Evolutionary conservation across 352 stramenopile species (phyloP).

Genomic region (Globisporangium cederbergense): DNA sequence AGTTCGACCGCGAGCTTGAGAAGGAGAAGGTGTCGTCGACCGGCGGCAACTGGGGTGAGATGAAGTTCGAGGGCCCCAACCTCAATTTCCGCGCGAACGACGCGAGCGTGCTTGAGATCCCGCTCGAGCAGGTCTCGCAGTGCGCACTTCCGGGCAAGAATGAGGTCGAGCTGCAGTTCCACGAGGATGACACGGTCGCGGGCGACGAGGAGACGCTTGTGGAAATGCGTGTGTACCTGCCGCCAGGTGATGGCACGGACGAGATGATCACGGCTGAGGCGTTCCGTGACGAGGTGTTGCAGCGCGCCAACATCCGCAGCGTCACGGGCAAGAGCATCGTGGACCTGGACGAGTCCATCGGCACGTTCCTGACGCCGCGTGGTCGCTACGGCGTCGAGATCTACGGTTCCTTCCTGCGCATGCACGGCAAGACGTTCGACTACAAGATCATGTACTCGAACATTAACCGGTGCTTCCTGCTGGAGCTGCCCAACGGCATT

Average conservation of each 20-base stretch:
- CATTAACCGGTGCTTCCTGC: conserved; percentile 97
- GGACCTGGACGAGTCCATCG: conserved; percentile 95
- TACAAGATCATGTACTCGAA: conserved; percentile 99
- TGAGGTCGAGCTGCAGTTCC: conserved; percentile 99
- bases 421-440: conserved; percentile 98
- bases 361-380: conserved; percentile 97
- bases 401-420: conserved; percentile 96
- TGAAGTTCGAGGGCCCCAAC: conserved; percentile 90
- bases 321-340: conserved; percentile 97
- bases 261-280: conserved; percentile 61
- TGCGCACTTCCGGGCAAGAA: conserved; percentile 95
- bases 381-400: conserved; percentile 98
- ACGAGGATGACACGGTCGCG: conserved; percentile 97
- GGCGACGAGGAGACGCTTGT: conserved; percentile 92
- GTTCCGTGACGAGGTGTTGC: conserved; percentile 84
- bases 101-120: conserved; percentile 72
- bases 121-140: conserved; percentile 74
- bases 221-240: conserved; percentile 96
- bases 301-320: conserved; percentile 84
- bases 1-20: conserved; percentile 89
- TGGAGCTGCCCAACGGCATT: conserved; percentile 96
- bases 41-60: conserved; percentile 93
- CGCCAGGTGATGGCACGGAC: conserved; percentile 52
- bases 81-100: conserved; percentile 75
- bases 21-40: conserved; percentile 85